Conservation (phyloP, 2,329 filamentous ascomycete species). For the Fusarium sp. region DNA sequence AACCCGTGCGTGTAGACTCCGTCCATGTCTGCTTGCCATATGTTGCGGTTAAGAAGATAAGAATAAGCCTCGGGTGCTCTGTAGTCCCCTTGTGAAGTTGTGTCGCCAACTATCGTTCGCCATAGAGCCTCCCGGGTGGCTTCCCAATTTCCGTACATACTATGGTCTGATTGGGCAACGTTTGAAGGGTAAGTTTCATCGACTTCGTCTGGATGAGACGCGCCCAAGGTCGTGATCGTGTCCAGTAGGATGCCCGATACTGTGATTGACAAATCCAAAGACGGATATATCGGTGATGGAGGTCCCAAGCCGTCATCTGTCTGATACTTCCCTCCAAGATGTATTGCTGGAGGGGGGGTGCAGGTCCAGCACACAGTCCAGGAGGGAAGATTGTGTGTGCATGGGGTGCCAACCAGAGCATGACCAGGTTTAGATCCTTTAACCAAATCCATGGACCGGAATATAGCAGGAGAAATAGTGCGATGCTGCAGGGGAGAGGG, state of each 20-base stretch:
- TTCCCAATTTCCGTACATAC: too few species aligned
- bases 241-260: background rate
- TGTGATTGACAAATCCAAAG: background rate
- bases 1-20: background rate
- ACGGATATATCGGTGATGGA: background rate
- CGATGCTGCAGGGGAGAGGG: background rate
- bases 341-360: background rate
- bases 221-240: background rate
- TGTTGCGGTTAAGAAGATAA: background rate
- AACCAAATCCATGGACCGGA: background rate
- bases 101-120: background rate
- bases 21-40: background rate
- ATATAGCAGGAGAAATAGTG: background rate
- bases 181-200: too few species aligned
- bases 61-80: background rate
- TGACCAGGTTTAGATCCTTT: background rate
- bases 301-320: background rate
- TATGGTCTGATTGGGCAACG: too few species aligned
- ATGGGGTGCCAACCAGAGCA: background rate
- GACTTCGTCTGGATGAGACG: too few species aligned
- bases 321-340: background rate
- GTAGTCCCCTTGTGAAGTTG: background rate
- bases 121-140: too few species aligned
- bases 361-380: slow-evolving; percentile 14
- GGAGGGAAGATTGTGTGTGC: background rate